phyloP scores from a whole-genome alignment of 2,329 filamentous ascomycete genomes.

The Colletotrichum ledebouriae region DNA sequence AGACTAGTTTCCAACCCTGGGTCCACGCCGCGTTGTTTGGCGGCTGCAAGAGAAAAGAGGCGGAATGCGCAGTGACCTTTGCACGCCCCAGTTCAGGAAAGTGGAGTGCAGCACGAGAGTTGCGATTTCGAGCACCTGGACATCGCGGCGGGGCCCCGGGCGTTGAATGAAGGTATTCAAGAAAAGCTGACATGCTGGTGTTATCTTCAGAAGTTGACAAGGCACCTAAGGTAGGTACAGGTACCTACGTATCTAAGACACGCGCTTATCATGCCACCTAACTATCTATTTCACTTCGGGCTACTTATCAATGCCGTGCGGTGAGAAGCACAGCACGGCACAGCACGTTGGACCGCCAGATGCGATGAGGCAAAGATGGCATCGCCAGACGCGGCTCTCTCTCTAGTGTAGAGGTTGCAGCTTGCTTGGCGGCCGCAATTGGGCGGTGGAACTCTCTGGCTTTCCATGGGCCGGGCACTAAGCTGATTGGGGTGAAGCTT shows the following conservation, averaged over 20 bases:
- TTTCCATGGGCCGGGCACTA: constrained; percentile 14
- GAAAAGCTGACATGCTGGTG: no score
- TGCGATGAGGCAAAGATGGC: background rate
- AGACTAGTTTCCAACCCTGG: no score
- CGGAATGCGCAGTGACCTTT: constrained; percentile 39
- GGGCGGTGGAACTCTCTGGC: constrained; percentile 20
- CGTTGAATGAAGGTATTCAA: constrained; percentile 10
- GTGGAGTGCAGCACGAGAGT: constrained; percentile 37
- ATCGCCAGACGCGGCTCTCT: constrained; percentile 38
- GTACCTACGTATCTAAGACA: no score
- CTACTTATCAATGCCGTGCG: no score
- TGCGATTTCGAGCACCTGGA: constrained; percentile 23
- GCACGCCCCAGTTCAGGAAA: constrained; percentile 18
- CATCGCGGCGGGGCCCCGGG: constrained; percentile 11
- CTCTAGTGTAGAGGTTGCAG: constrained; percentile 23
- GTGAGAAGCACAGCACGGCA: no score
- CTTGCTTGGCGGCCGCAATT: constrained; percentile 2
- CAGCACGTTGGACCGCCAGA: no score
- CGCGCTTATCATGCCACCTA: no score
- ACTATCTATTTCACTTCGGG: no score
- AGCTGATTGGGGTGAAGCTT: constrained; percentile 26
- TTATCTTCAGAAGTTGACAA: no score
- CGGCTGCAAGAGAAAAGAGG: constrained; percentile 9
- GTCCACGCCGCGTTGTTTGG: background rate
- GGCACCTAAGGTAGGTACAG: no score